A percentile compares a stretch with the other conserved stretches of the same genome.
Conservation (phyloP, 1,284 basidiomycete genomes). For the Ceratobasidium papillatum region DNA sequence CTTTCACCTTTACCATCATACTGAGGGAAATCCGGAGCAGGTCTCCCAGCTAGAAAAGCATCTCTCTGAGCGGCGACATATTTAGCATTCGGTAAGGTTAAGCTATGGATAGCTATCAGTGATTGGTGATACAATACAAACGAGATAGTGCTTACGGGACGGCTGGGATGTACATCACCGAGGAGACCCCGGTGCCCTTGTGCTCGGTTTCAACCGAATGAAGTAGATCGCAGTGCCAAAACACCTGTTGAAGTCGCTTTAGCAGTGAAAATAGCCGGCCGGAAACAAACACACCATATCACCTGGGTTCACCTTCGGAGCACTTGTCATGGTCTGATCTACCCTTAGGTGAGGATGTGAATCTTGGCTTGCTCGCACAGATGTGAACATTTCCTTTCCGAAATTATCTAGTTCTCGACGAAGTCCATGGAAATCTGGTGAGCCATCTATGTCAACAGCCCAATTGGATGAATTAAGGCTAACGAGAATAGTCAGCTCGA, state of each 20-base stretch:
- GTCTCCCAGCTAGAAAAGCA: constrained; percentile 65
- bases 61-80: constrained; percentile 72
- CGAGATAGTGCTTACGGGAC: constrained; percentile 58
- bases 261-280: not conserved
- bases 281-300: constrained; percentile 54
- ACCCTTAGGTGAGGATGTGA: constrained; percentile 75
- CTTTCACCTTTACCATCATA: constrained; percentile 61
- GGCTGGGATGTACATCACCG: constrained; percentile 85
- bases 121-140: not conserved
- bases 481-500: not conserved
- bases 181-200: constrained; percentile 72
- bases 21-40: constrained; percentile 79
- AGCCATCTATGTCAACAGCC: constrained; percentile 64
- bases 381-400: constrained; percentile 29
- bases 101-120: constrained; percentile 41
- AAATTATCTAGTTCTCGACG: constrained; percentile 11
- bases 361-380: constrained; percentile 56
- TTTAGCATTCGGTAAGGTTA: constrained; percentile 67
- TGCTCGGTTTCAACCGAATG: constrained; percentile 83
- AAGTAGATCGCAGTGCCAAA: constrained; percentile 85
- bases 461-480: constrained; percentile 68
- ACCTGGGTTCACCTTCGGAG: constrained; percentile 78
- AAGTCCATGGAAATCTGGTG: constrained; percentile 41
- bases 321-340: constrained; percentile 70
- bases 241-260: constrained; percentile 61